Base-by-base conservation (phyloP, 441 rosid genomes). In the Lepidium campestre region DNA sequence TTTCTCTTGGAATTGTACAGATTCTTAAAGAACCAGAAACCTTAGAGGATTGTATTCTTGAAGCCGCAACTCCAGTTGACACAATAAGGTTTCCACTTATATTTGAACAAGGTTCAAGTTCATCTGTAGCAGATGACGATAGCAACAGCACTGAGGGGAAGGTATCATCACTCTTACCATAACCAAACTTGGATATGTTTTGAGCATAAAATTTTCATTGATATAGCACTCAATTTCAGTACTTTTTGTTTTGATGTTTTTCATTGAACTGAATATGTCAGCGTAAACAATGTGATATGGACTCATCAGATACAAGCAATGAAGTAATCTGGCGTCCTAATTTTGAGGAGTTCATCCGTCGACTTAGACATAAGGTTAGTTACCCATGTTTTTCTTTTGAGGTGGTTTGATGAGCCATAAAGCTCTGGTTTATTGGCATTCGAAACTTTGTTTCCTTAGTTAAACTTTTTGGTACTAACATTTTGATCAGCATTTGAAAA, bases 281-380 rank as follows among this genome's bases (percentile, higher is more conserved):
- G 92, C 85, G 95, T 61, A 90, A 84, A 76, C 70, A 35, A 79
- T 77, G 69, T 64, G 75, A 75, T 62, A 53, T 73, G 53, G 88
- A 80, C 59, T 67, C 80, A 22, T 82, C 73, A 57, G 70, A 50
- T 66, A 27, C 57, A 10, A 80, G 75, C 55, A 73, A 81, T 40
- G 65, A 56, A 61, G 80, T 85, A 67, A 79, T 84, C 37, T 93
- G 96, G 96, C 95, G 91, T 75, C 93, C 85, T 75, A 93, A 87
- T 77, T 85, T 78, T 58, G 96, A 88, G 82, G 95, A 83, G 77
- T 83, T 90, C 75, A 62, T 84, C 36, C 86, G 81, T 41, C 76
- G 69, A 34, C 86, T 86, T 70, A 83, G 95, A 81, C 91, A 89
- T 75, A 86, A 90, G 96, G 98, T 90, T 72, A 46, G 85, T 72